These are phyloP conservation scores for Aschersonia sp. DNA, from an alignment of 2,329 filamentous ascomycete genomes.

Conservation along the genomic window DNA sequence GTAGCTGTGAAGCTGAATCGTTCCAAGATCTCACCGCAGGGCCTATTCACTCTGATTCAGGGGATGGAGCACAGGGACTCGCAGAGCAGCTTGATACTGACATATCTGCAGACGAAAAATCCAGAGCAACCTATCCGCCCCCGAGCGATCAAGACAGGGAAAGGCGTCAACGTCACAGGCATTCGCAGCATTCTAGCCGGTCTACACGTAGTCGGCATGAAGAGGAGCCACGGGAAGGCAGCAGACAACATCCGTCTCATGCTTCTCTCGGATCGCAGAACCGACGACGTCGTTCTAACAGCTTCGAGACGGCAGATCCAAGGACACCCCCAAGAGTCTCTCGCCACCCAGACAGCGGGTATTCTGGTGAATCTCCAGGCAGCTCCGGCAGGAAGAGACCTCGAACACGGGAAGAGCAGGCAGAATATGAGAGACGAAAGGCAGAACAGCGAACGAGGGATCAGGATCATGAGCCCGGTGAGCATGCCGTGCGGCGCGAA, in stretches of 20 bases:
- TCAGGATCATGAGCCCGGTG: constrained; percentile 13
- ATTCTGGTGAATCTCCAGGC: constrained; percentile 24
- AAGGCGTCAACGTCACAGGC: constrained; percentile 25
- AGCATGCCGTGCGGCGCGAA: not conserved
- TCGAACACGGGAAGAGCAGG: constrained; percentile 33
- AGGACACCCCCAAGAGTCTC: constrained; percentile 22
- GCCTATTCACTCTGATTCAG: constrained; percentile 6
- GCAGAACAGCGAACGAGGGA: constrained; percentile 24
- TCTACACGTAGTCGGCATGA: constrained; percentile 17
- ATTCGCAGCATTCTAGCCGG: constrained; percentile 20
- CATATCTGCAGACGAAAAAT: constrained; percentile 38
- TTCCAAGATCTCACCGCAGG: constrained; percentile 11
- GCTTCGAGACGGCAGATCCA: constrained; percentile 18
- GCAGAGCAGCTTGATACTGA: constrained; percentile 33
- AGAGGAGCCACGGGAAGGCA: constrained; percentile 14
- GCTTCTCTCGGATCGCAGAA: constrained; percentile 10
- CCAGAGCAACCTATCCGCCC: constrained; percentile 20
- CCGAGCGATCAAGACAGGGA: constrained; percentile 23
- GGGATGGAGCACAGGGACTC: not conserved
- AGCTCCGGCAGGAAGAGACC: constrained; percentile 15
- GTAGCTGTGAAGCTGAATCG: constrained; percentile 11
- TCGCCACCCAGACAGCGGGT: constrained; percentile 30
- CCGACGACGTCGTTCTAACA: constrained; percentile 24
- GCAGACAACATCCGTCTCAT: constrained; percentile 11
- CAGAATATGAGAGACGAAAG: constrained; percentile 32